Conservation (phyloP, 2,329 filamentous ascomycete species). For the Arthroderma sp. region DNA sequence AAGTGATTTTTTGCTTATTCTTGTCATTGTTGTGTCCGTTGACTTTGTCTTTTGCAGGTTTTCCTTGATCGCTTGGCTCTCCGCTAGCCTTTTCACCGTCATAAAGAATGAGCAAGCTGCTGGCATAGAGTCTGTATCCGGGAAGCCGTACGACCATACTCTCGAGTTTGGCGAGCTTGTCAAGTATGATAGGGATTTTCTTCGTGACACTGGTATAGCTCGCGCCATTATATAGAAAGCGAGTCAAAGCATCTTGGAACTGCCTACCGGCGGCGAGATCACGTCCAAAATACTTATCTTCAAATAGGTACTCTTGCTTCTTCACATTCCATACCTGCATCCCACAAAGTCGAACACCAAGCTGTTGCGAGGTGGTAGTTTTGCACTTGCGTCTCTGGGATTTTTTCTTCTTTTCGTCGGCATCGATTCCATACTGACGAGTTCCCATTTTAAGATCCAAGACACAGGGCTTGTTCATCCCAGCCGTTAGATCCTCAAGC, state of each 20-base stretch:
- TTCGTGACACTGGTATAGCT: slow-evolving; percentile 66
- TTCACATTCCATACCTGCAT: slow-evolving; percentile 91
- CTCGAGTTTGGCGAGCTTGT: slow-evolving; percentile 72
- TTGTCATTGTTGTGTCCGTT: slow-evolving; percentile 10
- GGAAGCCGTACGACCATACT: slow-evolving; percentile 65
- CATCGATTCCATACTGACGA: slow-evolving; percentile 88
- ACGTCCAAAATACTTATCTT: slow-evolving; percentile 95
- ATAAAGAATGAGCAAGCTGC: slow-evolving; percentile 88
- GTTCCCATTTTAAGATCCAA: slow-evolving; percentile 99
- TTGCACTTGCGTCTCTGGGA: slow-evolving; percentile 90
- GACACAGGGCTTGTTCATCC: slow-evolving; percentile 93
- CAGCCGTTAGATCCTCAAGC: slow-evolving; percentile 85
- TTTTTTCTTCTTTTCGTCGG: slow-evolving; percentile 77
- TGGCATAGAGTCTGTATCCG: slow-evolving; percentile 90
- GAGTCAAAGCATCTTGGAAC: slow-evolving; percentile 75
- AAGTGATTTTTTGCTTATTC: slow-evolving; percentile 18
- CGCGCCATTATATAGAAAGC: slow-evolving; percentile 82
- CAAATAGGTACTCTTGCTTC: slow-evolving; percentile 76
- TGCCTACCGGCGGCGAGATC: slow-evolving; percentile 74
- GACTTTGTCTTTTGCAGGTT: slow-evolving; percentile 13
- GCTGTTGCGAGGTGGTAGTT: slow-evolving; percentile 75
- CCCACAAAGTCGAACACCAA: slow-evolving; percentile 87
- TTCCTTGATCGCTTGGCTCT: neutral
- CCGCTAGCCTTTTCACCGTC: slow-evolving; percentile 50
- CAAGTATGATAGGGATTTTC: slow-evolving; percentile 76